Conservation (phyloP, 2,329 filamentous ascomycete genomes). For the Cordyceps cateniannulata region DNA sequence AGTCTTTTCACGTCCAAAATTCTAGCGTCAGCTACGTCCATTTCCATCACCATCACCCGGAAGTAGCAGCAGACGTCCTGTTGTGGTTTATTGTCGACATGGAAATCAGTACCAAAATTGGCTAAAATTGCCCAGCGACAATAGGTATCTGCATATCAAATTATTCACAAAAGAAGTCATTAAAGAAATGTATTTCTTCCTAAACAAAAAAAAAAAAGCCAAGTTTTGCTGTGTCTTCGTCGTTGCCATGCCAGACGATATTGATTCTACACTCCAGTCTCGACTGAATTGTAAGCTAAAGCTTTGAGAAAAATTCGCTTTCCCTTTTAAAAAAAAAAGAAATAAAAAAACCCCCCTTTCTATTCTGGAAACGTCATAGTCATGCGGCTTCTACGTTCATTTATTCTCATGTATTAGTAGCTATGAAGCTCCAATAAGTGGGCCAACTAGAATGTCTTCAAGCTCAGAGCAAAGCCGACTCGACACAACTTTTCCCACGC, state of each 20-base stretch:
- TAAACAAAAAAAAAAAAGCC: no score
- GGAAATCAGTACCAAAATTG: not conserved
- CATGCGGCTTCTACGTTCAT: no score
- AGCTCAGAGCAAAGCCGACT: not conserved
- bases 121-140: not conserved
- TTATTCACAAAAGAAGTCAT: not conserved
- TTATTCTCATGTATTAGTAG: not conserved
- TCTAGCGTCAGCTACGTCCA: not conserved
- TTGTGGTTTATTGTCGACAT: not conserved
- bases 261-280: no score
- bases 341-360: no score
- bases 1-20: slow-evolving; percentile 13
- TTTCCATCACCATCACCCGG: slow-evolving; percentile 11
- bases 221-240: no score
- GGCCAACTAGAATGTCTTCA: not conserved
- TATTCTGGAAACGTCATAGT: no score
- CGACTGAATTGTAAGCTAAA: no score
- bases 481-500: not conserved
- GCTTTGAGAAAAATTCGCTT: no score
- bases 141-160: not conserved
- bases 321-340: no score
- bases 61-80: not conserved
- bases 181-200: no score
- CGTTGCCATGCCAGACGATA: no score
- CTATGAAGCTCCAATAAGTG: slow-evolving; percentile 1